These are phyloP conservation scores for Knufia fluminis DNA, from an alignment of 2,329 filamentous ascomycete species.

Conservation along the genomic window DNA sequence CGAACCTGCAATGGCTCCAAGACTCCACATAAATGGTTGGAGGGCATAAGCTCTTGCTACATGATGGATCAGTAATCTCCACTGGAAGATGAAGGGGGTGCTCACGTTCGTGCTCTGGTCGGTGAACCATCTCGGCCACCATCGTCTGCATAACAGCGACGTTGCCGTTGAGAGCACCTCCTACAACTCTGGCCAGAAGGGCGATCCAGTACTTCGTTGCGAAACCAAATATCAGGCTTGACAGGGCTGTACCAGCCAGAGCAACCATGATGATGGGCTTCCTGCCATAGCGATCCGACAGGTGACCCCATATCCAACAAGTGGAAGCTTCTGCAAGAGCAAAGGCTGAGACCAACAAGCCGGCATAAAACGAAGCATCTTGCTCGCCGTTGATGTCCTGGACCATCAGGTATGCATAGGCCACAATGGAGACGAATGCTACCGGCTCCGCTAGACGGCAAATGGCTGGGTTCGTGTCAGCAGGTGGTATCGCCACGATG, in stretches of 20 bases:
- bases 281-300: constrained; percentile 34
- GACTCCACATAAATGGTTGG: constrained; percentile 19
- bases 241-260: constrained; percentile 31
- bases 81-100: not conserved
- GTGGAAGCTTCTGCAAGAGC: constrained; percentile 37
- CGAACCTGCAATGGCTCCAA: constrained; percentile 18
- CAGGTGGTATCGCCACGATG: too few relatives aligned
- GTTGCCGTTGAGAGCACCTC: constrained; percentile 62
- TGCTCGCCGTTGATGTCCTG: constrained; percentile 32
- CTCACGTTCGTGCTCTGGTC: constrained; percentile 40
- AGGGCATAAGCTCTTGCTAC: constrained; percentile 17
- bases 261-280: constrained; percentile 31
- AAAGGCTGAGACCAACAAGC: constrained; percentile 34
- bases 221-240: constrained; percentile 36
- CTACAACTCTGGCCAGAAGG: constrained; percentile 37
- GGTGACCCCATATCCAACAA: constrained; percentile 35
- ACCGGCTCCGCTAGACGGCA: constrained; percentile 40
- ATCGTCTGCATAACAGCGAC: constrained; percentile 66
- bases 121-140: constrained; percentile 61
- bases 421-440: constrained; percentile 39
- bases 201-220: constrained; percentile 37
- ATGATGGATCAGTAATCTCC: not conserved
- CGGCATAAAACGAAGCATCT: constrained; percentile 19
- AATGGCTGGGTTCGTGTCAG: constrained; percentile 29
- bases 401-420: constrained; percentile 38